A percentile compares a stretch with the other conserved stretches of the same genome.
These are phyloP conservation scores for Lenzites betulinus DNA, from an alignment of 768 basidiomycete genomes.

Conservation along the genomic window DNA sequence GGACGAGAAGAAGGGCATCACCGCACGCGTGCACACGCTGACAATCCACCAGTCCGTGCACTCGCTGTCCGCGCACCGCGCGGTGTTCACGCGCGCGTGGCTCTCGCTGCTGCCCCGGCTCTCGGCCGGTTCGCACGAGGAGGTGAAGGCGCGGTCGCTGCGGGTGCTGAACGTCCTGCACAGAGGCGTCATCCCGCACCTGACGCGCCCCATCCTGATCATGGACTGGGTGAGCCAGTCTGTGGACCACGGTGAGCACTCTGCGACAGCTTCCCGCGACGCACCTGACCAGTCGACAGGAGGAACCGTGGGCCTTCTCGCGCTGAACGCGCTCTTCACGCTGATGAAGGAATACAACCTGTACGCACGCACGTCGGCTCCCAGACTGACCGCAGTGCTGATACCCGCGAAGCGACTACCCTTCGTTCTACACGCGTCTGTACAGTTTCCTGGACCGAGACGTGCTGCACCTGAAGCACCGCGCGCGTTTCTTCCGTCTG, in stretches of 20 bases:
- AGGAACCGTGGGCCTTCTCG: constrained; percentile 82
- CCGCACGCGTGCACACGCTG: constrained; percentile 58
- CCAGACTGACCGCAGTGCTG: not conserved
- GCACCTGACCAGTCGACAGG: constrained; percentile 44
- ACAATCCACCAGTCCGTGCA: constrained; percentile 79
- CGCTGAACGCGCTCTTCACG: constrained; percentile 87
- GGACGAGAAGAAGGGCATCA: constrained; percentile 36
- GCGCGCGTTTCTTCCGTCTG: constrained; percentile 93
- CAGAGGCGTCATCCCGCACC: constrained; percentile 77
- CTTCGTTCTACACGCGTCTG: constrained; percentile 89
- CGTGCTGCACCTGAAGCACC: constrained; percentile 87
- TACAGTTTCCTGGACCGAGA: constrained; percentile 89
- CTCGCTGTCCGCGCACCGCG: constrained; percentile 72
- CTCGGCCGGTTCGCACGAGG: constrained; percentile 37
- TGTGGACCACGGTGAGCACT: constrained; percentile 70
- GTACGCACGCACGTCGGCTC: constrained; percentile 45
- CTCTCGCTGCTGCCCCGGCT: constrained; percentile 66
- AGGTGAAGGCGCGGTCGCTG: constrained; percentile 45
- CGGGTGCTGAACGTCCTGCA: constrained; percentile 80
- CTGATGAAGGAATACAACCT: constrained; percentile 93
- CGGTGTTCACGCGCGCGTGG: constrained; percentile 84
- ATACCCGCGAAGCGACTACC: constrained; percentile 75
- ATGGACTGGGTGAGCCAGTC: constrained; percentile 92
- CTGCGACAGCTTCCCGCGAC: not conserved
- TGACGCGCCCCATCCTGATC: constrained; percentile 75